Evolutionary conservation across 495 filamentous ascomycete species (phyloP).

Genomic region (Penicillium cosmopolitanum): DNA sequence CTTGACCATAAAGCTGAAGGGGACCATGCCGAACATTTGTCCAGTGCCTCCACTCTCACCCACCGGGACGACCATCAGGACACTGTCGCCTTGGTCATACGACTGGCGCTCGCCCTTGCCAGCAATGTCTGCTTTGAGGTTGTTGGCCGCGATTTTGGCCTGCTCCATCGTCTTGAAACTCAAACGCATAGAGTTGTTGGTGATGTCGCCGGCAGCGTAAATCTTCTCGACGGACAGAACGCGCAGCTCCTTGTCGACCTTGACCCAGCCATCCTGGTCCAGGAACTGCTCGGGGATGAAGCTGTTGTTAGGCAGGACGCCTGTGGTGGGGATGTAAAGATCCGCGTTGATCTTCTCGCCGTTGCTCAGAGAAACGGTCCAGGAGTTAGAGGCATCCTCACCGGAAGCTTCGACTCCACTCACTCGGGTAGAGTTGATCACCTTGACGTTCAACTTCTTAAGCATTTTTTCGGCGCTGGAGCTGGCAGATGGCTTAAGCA

Average conservation of each 20-base stretch:
- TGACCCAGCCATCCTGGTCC: slow-evolving; percentile 53
- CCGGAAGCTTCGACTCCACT: slow-evolving; percentile 13
- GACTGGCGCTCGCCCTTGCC: slow-evolving; percentile 25
- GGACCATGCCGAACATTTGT: slow-evolving; percentile 48
- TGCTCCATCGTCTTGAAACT: slow-evolving; percentile 34
- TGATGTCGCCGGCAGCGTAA: slow-evolving; percentile 48
- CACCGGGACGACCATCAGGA: slow-evolving; percentile 46
- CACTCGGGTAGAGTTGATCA: slow-evolving; percentile 29
- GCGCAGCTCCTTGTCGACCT: slow-evolving; percentile 58
- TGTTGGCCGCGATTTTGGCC: slow-evolving; percentile 32
- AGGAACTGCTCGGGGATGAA: slow-evolving; percentile 58
- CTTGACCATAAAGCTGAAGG: slow-evolving; percentile 48
- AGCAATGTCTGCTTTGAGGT: slow-evolving; percentile 38
- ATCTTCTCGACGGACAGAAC: slow-evolving; percentile 33
- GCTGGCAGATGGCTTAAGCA: slow-evolving; percentile 32
- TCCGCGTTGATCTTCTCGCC: slow-evolving; percentile 52
- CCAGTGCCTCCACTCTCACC: slow-evolving; percentile 53
- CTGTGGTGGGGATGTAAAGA: slow-evolving; percentile 66
- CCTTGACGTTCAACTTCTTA: slow-evolving; percentile 29
- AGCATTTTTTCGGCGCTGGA: slow-evolving; percentile 32
- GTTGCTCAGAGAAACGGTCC: slow-evolving; percentile 44
- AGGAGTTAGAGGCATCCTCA: slow-evolving; percentile 17
- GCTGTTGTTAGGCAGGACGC: slow-evolving; percentile 61
- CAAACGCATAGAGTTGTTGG: slow-evolving; percentile 34
- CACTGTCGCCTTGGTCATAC: slow-evolving; percentile 29